Percentiles rank a stretch among this genome's conserved stretches.
Evolutionary conservation across 208 protist genomes (phyloP).

Genomic region (Acanthamoeba divionensis): DNA sequence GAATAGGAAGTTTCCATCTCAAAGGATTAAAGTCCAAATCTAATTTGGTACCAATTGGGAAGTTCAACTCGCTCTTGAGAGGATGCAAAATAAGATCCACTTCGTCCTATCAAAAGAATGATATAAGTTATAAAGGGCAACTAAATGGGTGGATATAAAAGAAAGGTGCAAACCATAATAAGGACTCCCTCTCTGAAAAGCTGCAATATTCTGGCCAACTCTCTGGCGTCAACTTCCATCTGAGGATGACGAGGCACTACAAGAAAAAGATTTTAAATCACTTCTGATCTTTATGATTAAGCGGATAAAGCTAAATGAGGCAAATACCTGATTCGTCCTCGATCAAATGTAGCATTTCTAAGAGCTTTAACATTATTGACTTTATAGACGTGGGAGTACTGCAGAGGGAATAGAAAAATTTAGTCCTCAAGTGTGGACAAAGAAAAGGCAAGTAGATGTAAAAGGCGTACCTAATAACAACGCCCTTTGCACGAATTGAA

Average conservation of each 20-base stretch:
- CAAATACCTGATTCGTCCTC: constrained; percentile 61
- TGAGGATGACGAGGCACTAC: background rate
- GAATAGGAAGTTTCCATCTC: constrained; percentile 90
- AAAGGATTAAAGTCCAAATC: constrained; percentile 86
- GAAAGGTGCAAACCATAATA: too few species aligned
- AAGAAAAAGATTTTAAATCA: too few species aligned
- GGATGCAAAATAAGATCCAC: constrained; percentile 93
- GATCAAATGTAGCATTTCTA: constrained; percentile 88
- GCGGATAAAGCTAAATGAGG: too few species aligned
- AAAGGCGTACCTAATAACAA: background rate
- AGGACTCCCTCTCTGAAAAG: constrained; percentile 85
- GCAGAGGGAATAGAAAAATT: background rate
- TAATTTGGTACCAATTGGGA: constrained; percentile 89
- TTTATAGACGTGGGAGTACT: constrained; percentile 89
- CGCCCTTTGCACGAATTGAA: background rate
- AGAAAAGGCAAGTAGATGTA: background rate
- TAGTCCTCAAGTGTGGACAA: background rate
- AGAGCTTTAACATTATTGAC: constrained; percentile 87
- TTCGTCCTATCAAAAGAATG: too few species aligned
- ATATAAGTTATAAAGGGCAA: too few species aligned
- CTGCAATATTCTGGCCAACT: constrained; percentile 79
- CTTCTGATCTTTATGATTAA: too few species aligned
- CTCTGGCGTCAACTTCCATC: constrained; percentile 8
- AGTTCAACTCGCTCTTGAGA: constrained; percentile 93
- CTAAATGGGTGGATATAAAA: too few species aligned